Percentiles rank a stretch among this genome's conserved stretches.
phyloP scores from a whole-genome alignment of 371 early-diverging fungal species.

The Lichtheimia ornata region DNA sequence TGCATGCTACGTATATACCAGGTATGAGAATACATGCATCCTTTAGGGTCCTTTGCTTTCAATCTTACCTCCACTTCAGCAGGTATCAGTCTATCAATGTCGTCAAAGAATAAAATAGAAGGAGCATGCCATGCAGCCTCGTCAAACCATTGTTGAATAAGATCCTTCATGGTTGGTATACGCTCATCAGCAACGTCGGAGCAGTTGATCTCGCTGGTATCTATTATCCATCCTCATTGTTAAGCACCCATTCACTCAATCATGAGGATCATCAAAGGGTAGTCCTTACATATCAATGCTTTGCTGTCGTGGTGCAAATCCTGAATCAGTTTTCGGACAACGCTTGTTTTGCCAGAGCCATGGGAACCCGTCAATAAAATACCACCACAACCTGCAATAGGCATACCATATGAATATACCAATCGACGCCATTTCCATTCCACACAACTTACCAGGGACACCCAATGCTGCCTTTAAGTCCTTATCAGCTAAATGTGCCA shows the following conservation, averaged over 20 bases:
- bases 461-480: conserved; percentile 49
- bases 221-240: conserved; percentile 11
- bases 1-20: conserved; percentile 46
- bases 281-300: conserved; percentile 62
- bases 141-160: conserved; percentile 66
- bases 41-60: not conserved
- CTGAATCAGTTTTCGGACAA: conserved; percentile 56
- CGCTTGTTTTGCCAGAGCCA: conserved; percentile 86
- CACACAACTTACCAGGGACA: conserved; percentile 43
- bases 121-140: conserved; percentile 81
- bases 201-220: conserved; percentile 66
- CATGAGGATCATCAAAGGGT: not conserved
- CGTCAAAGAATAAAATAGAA: conserved; percentile 92
- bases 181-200: conserved; percentile 65
- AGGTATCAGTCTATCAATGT: conserved; percentile 91
- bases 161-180: conserved; percentile 63
- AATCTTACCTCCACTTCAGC: conserved; percentile 74
- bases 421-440: not conserved
- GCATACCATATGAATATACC: not conserved
- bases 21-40: not conserved
- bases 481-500: conserved; percentile 52
- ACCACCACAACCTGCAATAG: conserved; percentile 62
- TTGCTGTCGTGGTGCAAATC: conserved; percentile 38
- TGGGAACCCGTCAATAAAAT: conserved; percentile 79
- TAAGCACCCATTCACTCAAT: not conserved